Evolutionary conservation across 2,329 filamentous ascomycete genomes (phyloP).

Genomic region (Epichloe sylvatica): DNA sequence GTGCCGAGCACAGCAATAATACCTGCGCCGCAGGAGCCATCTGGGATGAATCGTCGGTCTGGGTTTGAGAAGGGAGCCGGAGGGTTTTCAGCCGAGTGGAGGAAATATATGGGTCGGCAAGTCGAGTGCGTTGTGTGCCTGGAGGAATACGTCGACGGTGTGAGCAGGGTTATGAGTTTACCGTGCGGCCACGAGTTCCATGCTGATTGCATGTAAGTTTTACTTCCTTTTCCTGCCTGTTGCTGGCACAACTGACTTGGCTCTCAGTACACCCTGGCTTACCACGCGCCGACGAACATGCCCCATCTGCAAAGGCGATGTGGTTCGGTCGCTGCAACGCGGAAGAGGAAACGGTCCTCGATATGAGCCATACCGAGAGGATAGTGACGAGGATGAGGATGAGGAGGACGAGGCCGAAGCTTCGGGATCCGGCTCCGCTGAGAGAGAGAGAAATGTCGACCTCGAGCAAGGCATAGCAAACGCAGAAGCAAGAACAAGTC

Average conservation of each 20-base stretch:
- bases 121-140: conserved; percentile 93
- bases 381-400: conserved; percentile 29
- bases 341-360: conserved; percentile 36
- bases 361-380: conserved; percentile 42
- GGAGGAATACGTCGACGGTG: conserved; percentile 89
- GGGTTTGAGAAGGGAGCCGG: conserved; percentile 36
- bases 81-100: conserved; percentile 39
- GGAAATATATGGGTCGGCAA: conserved; percentile 52
- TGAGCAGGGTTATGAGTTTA: conserved; percentile 90
- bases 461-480: conserved; percentile 28
- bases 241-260: not conserved
- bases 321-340: conserved; percentile 56
- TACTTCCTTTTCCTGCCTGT: too few relatives aligned
- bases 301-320: conserved; percentile 95
- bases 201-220: conserved; percentile 89
- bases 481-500: conserved; percentile 10
- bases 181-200: conserved; percentile 98
- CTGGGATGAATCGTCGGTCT: conserved; percentile 17
- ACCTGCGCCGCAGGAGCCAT: conserved; percentile 21
- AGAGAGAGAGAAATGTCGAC: conserved; percentile 22
- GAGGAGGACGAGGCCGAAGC: conserved; percentile 20
- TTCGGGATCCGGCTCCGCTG: conserved; percentile 17
- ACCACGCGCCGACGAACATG: conserved; percentile 93
- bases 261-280: conserved; percentile 75
- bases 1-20: conserved; percentile 29